These are phyloP conservation scores for Penicillium maclennaniae DNA, from an alignment of 495 filamentous ascomycete species.

Conservation along the genomic window DNA sequence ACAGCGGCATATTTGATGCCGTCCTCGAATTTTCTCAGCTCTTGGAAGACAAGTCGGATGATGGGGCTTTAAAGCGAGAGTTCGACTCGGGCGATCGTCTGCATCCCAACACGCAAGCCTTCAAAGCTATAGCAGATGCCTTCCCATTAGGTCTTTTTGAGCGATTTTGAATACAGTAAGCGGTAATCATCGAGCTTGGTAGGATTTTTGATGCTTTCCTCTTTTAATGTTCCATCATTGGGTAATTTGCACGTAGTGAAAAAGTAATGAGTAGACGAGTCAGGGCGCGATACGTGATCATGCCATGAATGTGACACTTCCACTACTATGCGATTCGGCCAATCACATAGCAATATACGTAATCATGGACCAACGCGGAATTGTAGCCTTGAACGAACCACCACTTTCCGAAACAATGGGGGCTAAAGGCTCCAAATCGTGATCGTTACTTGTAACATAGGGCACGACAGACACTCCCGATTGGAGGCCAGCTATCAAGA, in stretches of 20 bases:
- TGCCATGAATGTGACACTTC: too few species aligned
- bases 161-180: too few species aligned
- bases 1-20: constrained; percentile 54
- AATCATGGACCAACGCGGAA: constrained; percentile 24
- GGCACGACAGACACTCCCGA: constrained; percentile 1
- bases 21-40: constrained; percentile 62
- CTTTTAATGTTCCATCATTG: too few species aligned
- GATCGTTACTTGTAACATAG: constrained; percentile 17
- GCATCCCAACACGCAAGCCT: constrained; percentile 66
- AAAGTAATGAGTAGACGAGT: too few species aligned
- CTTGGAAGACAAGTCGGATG: constrained; percentile 48
- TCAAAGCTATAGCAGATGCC: constrained; percentile 56
- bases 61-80: constrained; percentile 38
- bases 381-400: constrained; percentile 1
- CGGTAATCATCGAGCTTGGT: too few species aligned
- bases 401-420: background rate
- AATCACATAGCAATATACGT: background rate
- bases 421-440: constrained; percentile 10
- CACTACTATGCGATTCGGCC: too few species aligned
- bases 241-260: too few species aligned
- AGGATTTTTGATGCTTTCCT: too few species aligned
- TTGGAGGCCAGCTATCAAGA: background rate
- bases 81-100: constrained; percentile 68
- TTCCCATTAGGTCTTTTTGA: constrained; percentile 57
- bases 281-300: too few species aligned